phyloP scores from a whole-genome alignment of 129 eudicot genomes.

The Gnaphalium uliginosum region DNA sequence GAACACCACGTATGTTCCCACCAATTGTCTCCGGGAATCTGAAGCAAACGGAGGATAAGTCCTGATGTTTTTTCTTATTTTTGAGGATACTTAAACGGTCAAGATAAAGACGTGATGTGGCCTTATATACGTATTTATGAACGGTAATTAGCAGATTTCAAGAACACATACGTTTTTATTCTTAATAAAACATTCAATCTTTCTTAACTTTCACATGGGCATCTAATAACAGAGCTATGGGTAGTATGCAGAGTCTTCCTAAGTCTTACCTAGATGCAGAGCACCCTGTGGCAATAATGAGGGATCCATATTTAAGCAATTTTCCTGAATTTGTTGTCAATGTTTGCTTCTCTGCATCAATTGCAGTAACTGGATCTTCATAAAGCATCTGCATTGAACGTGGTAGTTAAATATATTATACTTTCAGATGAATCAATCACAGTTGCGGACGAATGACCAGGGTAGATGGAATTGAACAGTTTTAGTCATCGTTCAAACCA shows the following conservation, averaged over 20 bases:
- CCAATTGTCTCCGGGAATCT: constrained; percentile 97
- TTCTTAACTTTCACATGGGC: background rate
- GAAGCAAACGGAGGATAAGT: constrained; percentile 30
- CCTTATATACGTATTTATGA: background rate
- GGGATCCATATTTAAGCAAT: constrained; percentile 79
- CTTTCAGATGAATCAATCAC: background rate
- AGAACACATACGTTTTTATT: background rate
- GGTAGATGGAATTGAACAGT: background rate
- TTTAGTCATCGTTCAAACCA: background rate
- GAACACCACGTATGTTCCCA: constrained; percentile 90
- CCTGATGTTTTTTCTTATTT: background rate
- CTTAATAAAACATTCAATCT: background rate
- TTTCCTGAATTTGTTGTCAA: constrained; percentile 87
- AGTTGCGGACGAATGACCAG: background rate
- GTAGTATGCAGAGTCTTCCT: background rate
- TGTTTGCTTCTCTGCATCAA: constrained; percentile 81
- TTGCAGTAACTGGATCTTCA: constrained; percentile 78
- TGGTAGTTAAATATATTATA: background rate
- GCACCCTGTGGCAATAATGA: constrained; percentile 89
- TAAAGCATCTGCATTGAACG: constrained; percentile 60
- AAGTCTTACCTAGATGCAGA: constrained; percentile 73
- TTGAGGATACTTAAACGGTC: background rate
- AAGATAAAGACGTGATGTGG: background rate
- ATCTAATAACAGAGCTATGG: background rate
- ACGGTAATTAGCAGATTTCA: background rate